Conservation (phyloP, 371 early-diverging fungal species). For the Dentiscutata heterogama region DNA sequence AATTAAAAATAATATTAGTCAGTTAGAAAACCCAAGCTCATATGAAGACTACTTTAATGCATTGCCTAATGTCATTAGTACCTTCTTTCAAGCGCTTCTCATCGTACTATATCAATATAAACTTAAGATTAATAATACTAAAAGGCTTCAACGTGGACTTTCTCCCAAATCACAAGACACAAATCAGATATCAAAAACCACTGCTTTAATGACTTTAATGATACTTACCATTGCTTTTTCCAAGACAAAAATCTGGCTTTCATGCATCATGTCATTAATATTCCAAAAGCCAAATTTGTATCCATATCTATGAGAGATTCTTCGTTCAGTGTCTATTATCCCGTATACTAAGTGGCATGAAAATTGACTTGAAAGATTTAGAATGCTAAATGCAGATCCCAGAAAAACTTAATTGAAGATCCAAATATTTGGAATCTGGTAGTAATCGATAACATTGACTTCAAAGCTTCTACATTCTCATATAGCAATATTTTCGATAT, state of each 20-base stretch:
- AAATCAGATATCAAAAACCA: too few relatives aligned
- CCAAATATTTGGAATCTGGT: background rate
- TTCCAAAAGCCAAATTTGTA: background rate
- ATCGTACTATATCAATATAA: too few relatives aligned
- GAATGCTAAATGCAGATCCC: background rate
- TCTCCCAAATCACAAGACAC: too few relatives aligned
- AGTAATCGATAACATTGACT: conserved; percentile 22
- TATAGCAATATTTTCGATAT: conserved; percentile 10
- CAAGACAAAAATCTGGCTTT: conserved; percentile 7
- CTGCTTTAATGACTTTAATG: background rate
- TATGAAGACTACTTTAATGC: too few relatives aligned
- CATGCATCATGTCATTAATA: background rate
- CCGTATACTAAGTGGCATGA: background rate
- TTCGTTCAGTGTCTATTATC: background rate
- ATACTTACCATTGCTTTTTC: conserved; percentile 1
- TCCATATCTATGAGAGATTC: background rate
- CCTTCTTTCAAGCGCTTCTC: too few relatives aligned
- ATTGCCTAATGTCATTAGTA: too few relatives aligned
- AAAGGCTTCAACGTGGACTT: too few relatives aligned
- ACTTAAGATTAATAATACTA: too few relatives aligned
- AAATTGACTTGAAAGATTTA: background rate
- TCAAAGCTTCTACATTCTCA: background rate
- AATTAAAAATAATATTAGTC: too few relatives aligned
- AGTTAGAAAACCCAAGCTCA: too few relatives aligned
- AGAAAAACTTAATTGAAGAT: too few relatives aligned